Conservation (phyloP, 176 grass and related monocot species). For the Oryza officinalis region DNA sequence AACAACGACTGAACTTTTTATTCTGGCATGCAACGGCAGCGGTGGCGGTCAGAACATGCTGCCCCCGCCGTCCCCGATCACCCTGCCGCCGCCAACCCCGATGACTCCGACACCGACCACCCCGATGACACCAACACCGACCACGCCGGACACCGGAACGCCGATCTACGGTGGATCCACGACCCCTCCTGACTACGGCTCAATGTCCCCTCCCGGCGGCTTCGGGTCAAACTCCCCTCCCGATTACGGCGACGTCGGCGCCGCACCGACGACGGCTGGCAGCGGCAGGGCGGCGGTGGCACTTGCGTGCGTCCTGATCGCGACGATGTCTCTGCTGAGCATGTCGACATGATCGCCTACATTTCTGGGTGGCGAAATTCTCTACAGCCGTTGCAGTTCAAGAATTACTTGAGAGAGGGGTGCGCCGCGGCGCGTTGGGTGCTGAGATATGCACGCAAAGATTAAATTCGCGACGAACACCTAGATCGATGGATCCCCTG, state of each 20-base stretch:
- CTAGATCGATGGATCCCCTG: not conserved
- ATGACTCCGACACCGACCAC: slow-evolving; percentile 25
- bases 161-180: slow-evolving; percentile 37
- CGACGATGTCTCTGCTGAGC: slow-evolving; percentile 35
- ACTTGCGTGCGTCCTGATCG: slow-evolving; percentile 34
- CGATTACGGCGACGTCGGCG: slow-evolving; percentile 53
- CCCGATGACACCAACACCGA: slow-evolving; percentile 33
- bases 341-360: slow-evolving; percentile 21
- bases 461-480: slow-evolving; percentile 4
- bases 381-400: slow-evolving; percentile 25
- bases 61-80: slow-evolving; percentile 46
- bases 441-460: not conserved
- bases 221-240: slow-evolving; percentile 46
- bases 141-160: slow-evolving; percentile 42
- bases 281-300: slow-evolving; percentile 8
- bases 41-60: slow-evolving; percentile 33
- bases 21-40: slow-evolving; percentile 14
- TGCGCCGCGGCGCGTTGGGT: slow-evolving; percentile 26
- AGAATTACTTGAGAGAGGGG: slow-evolving; percentile 11
- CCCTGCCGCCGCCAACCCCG: slow-evolving; percentile 15
- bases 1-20: not conserved
- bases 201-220: slow-evolving; percentile 32
- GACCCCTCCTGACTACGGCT: slow-evolving; percentile 44
- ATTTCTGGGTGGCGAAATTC: slow-evolving; percentile 5
- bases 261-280: slow-evolving; percentile 1